Base-by-base conservation (phyloP, 306 rosid genomes). In the Rosa rugosa region DNA sequence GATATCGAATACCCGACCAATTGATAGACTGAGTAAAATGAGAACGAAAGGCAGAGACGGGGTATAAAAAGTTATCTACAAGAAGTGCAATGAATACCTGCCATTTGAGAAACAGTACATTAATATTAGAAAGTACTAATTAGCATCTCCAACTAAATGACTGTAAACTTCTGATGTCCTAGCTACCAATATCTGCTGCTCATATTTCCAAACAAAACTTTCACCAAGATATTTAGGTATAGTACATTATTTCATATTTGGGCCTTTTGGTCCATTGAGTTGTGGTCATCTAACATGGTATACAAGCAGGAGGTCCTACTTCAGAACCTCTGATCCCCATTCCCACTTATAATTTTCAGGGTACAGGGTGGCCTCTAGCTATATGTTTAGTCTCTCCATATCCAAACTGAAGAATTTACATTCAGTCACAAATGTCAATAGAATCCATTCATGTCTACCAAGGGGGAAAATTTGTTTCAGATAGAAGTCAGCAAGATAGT, bases 81-180 rank as follows among this genome's bases (percentile, higher is more conserved):
- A 96, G 40, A 87, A 96, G 71, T n/a, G 99, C 98, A 53, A 96
- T 84, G 84, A 93, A 96, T 36, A 96, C 97, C 99, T 96, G 96
- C 79, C 80, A 83, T 57, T 22, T 25, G 41, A 80, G 78, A 71
- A 69, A 11, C 80, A 54, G 25, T 76, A 64, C 47, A 42, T 60
- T 71, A 18, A 65, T 69, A 83, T 78, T 57, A 81, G 83, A 77
- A 75, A 80, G 74, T 64, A 77, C 66, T 60, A 68, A 59, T 31
- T 82, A 77, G 69, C 75, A 64, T 23, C 74, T 45, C 44, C 75
- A 77, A 51, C 63, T 18, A 51, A 16, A 17, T 17, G 6, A 4
- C 6, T 67, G 42, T 40, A 5, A 67, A 53, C 27, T 12, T 8
- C 36, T 8, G 56, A 34, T 54, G 23, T 65, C n/a, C 25, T 44